Evolutionary conservation across 495 filamentous ascomycete species (phyloP).

Genomic region (Letharia lupina): DNA sequence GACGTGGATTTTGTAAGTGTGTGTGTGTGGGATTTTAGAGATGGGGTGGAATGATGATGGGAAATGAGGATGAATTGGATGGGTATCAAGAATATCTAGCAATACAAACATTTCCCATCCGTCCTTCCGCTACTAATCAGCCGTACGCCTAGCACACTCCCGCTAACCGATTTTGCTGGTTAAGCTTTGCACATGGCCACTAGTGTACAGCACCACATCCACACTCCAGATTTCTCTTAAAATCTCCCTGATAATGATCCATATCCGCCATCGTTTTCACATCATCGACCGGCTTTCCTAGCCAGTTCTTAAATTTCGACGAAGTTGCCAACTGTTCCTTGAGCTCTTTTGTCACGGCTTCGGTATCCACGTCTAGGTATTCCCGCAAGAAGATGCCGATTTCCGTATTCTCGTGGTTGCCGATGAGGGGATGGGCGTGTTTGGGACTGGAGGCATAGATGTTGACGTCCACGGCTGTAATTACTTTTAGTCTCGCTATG

Average conservation of each 20-base stretch:
- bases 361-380: conserved; percentile 74
- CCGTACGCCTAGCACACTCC: neutral
- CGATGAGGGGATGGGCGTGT: conserved; percentile 47
- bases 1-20: neutral
- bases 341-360: conserved; percentile 65
- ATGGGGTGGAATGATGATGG: neutral
- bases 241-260: conserved; percentile 45
- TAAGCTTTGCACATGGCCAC: conserved; percentile 64
- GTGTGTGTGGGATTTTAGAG: too few species aligned
- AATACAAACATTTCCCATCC: neutral
- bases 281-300: conserved; percentile 37
- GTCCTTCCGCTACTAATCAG: neutral
- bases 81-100: conserved; percentile 7
- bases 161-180: conserved; percentile 36
- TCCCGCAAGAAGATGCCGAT: conserved; percentile 70
- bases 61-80: neutral
- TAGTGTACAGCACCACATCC: conserved; percentile 32
- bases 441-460: conserved; percentile 61
- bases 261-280: conserved; percentile 33
- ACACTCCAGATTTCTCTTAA: conserved; percentile 34
- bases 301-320: conserved; percentile 32
- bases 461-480: conserved; percentile 68
- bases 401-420: conserved; percentile 94
- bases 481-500: neutral
- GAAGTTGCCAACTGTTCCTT: conserved; percentile 41